Conservation (phyloP, 108 stramenopile species). For the Skeletonema marinoi region DNA sequence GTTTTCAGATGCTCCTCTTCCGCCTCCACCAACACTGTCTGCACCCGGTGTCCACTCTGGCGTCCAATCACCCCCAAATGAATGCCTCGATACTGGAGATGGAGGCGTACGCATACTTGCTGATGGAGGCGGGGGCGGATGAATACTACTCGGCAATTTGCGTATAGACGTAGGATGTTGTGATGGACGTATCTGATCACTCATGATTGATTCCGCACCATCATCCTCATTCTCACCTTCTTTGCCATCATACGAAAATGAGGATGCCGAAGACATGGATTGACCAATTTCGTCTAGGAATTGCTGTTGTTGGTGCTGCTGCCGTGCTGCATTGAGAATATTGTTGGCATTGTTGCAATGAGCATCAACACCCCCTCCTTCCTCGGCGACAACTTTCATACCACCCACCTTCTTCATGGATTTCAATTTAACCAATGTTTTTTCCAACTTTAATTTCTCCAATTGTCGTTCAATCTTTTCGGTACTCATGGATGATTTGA, state of each 20-base stretch:
- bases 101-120: neutral
- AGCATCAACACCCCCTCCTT: neutral
- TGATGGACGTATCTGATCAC: neutral
- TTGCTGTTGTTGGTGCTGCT: neutral
- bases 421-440: conserved; percentile 31
- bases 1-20: conserved; percentile 37
- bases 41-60: neutral
- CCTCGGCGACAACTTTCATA: neutral
- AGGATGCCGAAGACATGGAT: neutral
- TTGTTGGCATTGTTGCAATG: neutral
- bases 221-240: neutral
- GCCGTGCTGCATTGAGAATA: neutral
- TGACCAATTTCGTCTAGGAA: neutral
- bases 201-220: neutral
- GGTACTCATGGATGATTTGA: conserved; percentile 9
- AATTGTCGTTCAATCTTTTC: conserved; percentile 29
- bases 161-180: neutral
- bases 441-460: conserved; percentile 24
- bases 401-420: conserved; percentile 8
- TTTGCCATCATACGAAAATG: neutral
- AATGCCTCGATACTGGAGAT: neutral
- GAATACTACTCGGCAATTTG: neutral
- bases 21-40: neutral
- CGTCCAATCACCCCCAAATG: neutral
- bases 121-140: neutral